phyloP scores from a whole-genome alignment of 257 asterid genomes.

The Solanum gandarillasii region DNA sequence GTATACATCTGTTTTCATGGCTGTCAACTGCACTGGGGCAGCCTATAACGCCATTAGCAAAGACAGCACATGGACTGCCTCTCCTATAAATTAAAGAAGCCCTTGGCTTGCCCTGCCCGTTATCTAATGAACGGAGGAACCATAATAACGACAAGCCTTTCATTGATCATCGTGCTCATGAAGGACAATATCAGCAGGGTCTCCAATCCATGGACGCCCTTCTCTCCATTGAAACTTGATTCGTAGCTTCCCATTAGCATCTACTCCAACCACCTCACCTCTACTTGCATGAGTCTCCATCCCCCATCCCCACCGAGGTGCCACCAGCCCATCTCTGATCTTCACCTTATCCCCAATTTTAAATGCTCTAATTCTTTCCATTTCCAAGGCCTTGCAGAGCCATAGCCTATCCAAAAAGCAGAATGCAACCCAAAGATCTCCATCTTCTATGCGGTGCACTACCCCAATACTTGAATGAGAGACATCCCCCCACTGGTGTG shows the following conservation, averaged over 20 bases:
- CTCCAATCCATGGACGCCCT: slow-evolving; percentile 93
- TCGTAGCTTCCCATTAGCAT: slow-evolving; percentile 88
- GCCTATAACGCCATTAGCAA: not conserved
- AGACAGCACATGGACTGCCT: not conserved
- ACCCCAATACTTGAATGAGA: slow-evolving; percentile 64
- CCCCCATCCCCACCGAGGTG: slow-evolving; percentile 98
- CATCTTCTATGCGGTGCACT: slow-evolving; percentile 87
- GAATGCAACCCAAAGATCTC: slow-evolving; percentile 77
- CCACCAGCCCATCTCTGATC: slow-evolving; percentile 70
- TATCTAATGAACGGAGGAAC: not conserved
- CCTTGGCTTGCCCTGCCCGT: not conserved
- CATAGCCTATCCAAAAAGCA: slow-evolving; percentile 84
- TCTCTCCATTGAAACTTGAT: slow-evolving; percentile 93
- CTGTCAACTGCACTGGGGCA: not conserved
- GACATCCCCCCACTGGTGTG: slow-evolving; percentile 93
- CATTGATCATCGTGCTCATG: slow-evolving; percentile 26
- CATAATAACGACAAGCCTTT: not conserved
- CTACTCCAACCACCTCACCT: slow-evolving; percentile 91
- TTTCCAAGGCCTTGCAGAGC: slow-evolving; percentile 76
- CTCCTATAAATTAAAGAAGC: not conserved
- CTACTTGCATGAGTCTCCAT: slow-evolving; percentile 95
- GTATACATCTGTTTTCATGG: not conserved
- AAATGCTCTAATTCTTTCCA: slow-evolving; percentile 62
- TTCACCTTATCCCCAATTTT: slow-evolving; percentile 71
- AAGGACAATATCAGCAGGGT: slow-evolving; percentile 84